A percentile compares a stretch with the other conserved stretches of the same genome.
Conservation (phyloP, 306 rosid genomes). For the Glycine soja region DNA sequence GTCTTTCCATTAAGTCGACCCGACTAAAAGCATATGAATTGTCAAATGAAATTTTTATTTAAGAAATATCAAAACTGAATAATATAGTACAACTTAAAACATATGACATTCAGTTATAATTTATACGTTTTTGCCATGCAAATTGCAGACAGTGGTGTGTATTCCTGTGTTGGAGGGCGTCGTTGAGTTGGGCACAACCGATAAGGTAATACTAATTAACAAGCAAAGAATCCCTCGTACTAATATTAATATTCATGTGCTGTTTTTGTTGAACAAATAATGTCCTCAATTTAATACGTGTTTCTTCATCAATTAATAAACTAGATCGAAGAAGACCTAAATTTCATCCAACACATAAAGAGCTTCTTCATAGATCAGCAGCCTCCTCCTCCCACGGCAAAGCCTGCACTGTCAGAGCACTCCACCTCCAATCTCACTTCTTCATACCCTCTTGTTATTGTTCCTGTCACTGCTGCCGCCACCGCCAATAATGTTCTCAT, state of each 20-base stretch:
- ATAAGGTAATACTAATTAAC: constrained; percentile 49
- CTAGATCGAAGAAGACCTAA: constrained; percentile 64
- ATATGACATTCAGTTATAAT: background rate
- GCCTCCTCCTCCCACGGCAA: constrained; percentile 44
- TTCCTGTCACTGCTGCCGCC: too few relatives aligned
- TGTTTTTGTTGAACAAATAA: background rate
- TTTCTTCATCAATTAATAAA: too few relatives aligned
- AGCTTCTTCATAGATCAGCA: constrained; percentile 60
- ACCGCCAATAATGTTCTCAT: too few relatives aligned
- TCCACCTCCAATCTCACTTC: constrained; percentile 58
- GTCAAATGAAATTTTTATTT: too few relatives aligned
- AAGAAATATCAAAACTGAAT: too few relatives aligned
- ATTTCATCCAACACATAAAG: constrained; percentile 60
- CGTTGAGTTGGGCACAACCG: constrained; percentile 72
- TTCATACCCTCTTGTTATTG: constrained; percentile 22
- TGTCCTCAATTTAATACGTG: background rate
- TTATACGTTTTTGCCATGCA: background rate
- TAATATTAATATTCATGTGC: too few relatives aligned
- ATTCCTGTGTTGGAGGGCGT: constrained; percentile 79
- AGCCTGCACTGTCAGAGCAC: constrained; percentile 68
- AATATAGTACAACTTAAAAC: background rate
- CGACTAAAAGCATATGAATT: too few relatives aligned
- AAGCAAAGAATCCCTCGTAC: too few relatives aligned
- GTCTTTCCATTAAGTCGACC: too few relatives aligned
- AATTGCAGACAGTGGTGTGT: constrained; percentile 73